Percentiles rank a stretch among this genome's conserved stretches.
Evolutionary conservation across 2,329 filamentous ascomycete genomes (phyloP).

Genomic region (Aspergillus cejpii): DNA sequence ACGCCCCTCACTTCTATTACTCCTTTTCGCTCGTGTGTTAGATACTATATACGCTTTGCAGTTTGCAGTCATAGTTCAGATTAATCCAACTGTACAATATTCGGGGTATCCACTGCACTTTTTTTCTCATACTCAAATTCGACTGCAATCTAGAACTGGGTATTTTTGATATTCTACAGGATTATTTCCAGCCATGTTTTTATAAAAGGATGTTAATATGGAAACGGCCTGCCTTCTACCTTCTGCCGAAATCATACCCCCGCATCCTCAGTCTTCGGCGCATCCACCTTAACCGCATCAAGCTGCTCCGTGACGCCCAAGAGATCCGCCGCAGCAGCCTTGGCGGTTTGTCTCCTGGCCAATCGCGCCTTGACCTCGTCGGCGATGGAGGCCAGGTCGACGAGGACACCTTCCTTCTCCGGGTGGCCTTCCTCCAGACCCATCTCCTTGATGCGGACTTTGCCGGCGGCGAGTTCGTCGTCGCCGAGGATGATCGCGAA

Average conservation of each 20-base stretch:
- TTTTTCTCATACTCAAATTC: constrained; percentile 3
- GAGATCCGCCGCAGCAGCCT: constrained; percentile 5
- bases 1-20: background rate
- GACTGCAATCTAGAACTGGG: constrained; percentile 12
- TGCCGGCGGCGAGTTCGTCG: constrained; percentile 74
- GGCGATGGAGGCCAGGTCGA: constrained; percentile 47
- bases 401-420: constrained; percentile 78
- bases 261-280: constrained; percentile 15
- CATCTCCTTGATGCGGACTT: constrained; percentile 83
- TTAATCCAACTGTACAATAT: constrained; percentile 5
- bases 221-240: too few relatives aligned
- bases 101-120: background rate
- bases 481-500: constrained; percentile 86
- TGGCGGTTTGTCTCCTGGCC: constrained; percentile 17
- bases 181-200: too few relatives aligned
- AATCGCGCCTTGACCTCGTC: constrained; percentile 22
- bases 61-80: background rate
- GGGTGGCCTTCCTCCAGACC: constrained; percentile 73
- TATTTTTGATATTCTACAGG: constrained; percentile 9
- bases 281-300: constrained; percentile 19
- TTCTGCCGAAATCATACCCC: constrained; percentile 2
- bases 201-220: too few relatives aligned
- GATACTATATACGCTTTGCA: background rate
- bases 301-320: constrained; percentile 21
- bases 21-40: background rate